Conservation (phyloP, 805 yeast genomes). For the Lipomyces starkeyi region DNA sequence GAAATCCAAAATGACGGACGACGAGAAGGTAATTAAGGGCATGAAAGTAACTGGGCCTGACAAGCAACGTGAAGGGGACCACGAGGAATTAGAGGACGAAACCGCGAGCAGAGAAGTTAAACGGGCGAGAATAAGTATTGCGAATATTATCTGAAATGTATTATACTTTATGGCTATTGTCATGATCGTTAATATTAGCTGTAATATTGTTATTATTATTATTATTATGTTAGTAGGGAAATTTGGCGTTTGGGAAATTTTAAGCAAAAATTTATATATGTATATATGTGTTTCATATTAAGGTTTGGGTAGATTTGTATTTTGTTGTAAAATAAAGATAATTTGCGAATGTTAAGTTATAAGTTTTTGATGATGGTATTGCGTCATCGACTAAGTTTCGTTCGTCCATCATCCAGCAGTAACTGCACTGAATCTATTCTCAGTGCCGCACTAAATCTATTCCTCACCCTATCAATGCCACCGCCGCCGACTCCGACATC, state of each 20-base stretch:
- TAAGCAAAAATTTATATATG: not conserved
- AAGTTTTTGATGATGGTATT: too few relatives aligned
- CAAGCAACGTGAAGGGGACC: not conserved
- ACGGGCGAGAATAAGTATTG: slow-evolving; percentile 31
- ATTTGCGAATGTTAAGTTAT: not conserved
- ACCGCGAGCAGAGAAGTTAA: slow-evolving; percentile 18
- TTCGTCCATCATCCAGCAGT: too few relatives aligned
- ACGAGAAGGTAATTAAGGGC: not conserved
- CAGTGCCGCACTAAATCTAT: not conserved
- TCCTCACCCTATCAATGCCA: not conserved
- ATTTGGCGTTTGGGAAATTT: not conserved
- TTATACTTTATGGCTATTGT: not conserved
- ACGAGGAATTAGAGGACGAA: slow-evolving; percentile 12
- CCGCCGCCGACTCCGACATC: not conserved
- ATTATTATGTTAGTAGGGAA: not conserved
- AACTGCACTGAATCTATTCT: too few relatives aligned
- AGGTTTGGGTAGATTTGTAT: not conserved
- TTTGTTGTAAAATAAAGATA: not conserved
- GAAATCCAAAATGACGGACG: not conserved
- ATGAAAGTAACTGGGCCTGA: slow-evolving; percentile 5
- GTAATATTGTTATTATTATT: not conserved
- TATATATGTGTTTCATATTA: not conserved
- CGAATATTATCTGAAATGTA: slow-evolving; percentile 27
- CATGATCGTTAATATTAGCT: too few relatives aligned
- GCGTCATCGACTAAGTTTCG: too few relatives aligned